Base-by-base conservation (phyloP, 768 basidiomycete species). In the Gyrodon lividus region DNA sequence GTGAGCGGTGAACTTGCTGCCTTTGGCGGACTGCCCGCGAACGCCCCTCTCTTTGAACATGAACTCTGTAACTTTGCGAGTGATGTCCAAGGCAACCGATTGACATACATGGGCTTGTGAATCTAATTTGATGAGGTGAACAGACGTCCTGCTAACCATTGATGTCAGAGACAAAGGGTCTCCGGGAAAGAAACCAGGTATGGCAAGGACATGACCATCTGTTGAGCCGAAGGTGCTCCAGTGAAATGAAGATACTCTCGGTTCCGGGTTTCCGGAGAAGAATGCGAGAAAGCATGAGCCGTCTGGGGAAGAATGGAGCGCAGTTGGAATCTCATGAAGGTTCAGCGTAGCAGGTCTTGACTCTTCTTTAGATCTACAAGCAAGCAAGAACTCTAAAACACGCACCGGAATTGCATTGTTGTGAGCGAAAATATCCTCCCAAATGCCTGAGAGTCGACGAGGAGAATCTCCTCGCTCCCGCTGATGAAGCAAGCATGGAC, bases 161-260 rank as follows among this genome's bases (percentile, higher is more conserved):
- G 81, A 79, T 0, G 78, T 79, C 19, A 79, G 26, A 9, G 65
- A 52, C 23, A 71, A 54, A 4, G 50, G 35, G 23, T 55, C 57
- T 6, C 62, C 56, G 14, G 52, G 50, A 19, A 63, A 48, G n/a
- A 63, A 43, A 6, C 53, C 52, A 4, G 66, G 65, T 22, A 28
- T 75, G 22, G 66, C 58, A 2, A 78, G 50, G 2, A 30, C 12
- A 20, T 75, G 72, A 16, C 78, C 79, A 7, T 64, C 57, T 1
- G 68, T 67, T 1, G 75, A 73, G 8, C 80, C 81, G 50, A 83
- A 82, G 5, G 76, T 77, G 7, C 65, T 66, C 76, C 76, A 79
- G 57, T 82, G 81, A 60, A 75, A 80, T 2, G 73, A 72, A 14
- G 63, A 68, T 5, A 75, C 48, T 17, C 44, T 41, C 4, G 42